Conservation (phyloP, 176 grass and related monocot genomes). For the Hyparrhenia diplandra region DNA sequence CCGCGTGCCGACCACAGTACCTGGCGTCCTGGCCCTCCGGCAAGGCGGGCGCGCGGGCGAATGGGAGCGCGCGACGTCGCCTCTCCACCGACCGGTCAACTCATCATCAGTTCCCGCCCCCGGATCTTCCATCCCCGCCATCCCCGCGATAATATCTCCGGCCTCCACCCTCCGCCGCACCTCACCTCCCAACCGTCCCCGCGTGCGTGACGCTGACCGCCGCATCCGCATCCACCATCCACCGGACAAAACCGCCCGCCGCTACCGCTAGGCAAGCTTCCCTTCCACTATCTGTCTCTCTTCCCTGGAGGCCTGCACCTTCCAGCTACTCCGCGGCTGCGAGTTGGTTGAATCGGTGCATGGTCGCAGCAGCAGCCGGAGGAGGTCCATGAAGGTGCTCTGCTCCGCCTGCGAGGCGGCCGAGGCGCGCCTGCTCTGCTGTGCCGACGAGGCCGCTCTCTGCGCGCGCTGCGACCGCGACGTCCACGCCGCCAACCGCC, state of each 20-base stretch:
- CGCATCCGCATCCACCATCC: not conserved
- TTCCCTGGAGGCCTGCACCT: no score
- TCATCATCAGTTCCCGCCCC: no score
- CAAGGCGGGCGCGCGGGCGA: not conserved
- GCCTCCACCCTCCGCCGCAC: not conserved
- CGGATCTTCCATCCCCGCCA: no score
- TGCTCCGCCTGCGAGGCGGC: constrained; percentile 91
- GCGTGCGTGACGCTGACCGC: not conserved
- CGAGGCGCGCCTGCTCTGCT: constrained; percentile 76
- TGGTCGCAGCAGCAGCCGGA: not conserved
- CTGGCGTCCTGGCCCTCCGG: no score
- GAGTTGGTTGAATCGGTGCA: not conserved
- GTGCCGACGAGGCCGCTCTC: constrained; percentile 94
- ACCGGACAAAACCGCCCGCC: constrained; percentile 8
- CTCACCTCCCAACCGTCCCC: not conserved
- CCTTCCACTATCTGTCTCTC: no score
- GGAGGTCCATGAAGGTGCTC: constrained; percentile 71
- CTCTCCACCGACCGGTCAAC: not conserved
- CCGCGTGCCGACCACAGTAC: not conserved
- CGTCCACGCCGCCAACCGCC: constrained; percentile 89
- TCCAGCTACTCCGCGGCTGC: no score
- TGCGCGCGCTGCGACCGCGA: constrained; percentile 76
- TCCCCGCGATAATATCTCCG: not conserved
- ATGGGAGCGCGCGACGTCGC: not conserved
- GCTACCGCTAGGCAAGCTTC: not conserved